Conservation (phyloP, 208 protist genomes). For the Acanthamoeba healyi region DNA sequence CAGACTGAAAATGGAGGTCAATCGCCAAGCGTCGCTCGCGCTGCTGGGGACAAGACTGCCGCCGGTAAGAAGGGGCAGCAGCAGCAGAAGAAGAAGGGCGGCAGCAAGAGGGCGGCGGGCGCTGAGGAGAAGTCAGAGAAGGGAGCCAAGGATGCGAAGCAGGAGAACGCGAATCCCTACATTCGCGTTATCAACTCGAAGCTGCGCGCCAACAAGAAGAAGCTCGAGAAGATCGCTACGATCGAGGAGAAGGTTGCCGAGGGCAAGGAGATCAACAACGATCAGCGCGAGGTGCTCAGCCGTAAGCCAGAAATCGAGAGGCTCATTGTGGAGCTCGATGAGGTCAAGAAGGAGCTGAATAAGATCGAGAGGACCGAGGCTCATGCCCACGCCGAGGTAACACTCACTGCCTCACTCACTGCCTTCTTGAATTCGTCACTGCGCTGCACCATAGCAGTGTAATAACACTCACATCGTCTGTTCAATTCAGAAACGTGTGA, state of each 20-base stretch:
- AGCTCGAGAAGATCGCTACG: constrained; percentile 36
- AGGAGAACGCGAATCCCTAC: background rate
- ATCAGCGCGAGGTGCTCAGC: constrained; percentile 40
- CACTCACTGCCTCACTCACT: background rate
- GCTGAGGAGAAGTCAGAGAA: background rate
- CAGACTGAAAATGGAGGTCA: background rate
- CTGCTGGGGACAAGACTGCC: background rate
- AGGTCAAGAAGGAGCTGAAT: constrained; percentile 1
- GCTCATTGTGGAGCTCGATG: background rate
- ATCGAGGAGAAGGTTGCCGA: constrained; percentile 25
- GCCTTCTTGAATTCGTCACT: background rate
- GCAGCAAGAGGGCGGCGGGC: background rate
- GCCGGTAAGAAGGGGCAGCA: background rate
- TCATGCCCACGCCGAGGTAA: background rate
- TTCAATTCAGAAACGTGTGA: background rate
- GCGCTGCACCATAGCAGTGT: too few species aligned
- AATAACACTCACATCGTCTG: background rate
- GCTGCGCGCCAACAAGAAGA: constrained; percentile 35
- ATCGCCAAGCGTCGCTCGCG: background rate
- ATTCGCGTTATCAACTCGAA: background rate
- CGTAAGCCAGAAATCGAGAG: constrained; percentile 17
- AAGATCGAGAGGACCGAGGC: constrained; percentile 1
- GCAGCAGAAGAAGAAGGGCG: background rate
- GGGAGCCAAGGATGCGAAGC: background rate
- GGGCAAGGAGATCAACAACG: constrained; percentile 45